Base-by-base conservation (phyloP, 495 filamentous ascomycete genomes). In the Melanomma pulvis-pyrius region DNA sequence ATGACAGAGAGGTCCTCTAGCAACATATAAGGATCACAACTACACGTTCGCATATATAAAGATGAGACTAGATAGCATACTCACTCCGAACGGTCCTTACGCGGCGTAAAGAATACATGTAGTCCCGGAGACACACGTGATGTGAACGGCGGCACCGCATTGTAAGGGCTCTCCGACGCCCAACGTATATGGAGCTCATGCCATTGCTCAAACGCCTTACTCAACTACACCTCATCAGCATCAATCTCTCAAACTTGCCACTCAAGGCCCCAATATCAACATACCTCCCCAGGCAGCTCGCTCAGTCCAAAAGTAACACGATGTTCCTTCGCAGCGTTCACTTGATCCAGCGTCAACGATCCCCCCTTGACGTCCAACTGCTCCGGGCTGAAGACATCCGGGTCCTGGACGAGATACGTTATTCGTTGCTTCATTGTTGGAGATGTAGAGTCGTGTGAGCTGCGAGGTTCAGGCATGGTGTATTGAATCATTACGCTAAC, bases 171-270 rank as follows among this genome's bases (percentile, higher is more conserved):
- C 5, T 83, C 77, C 24, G 84, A 86, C 17, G 87, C 83, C 90
- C 92, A 97, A 73, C 91, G 83, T 57, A 98, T 80, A 75, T 93
- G 90, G 32, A 97, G 77, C 73, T 92, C 89, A 68, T 89, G 87
- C 46, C 81, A 83, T 67, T 84, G 79, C 24, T 83, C 78, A n/a
- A 97, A 75, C n/a, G 88, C 77, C 17, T 80, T 66, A 68, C 79
- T 81, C 11, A 96, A 74, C 82, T 89, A 32, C 11, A 13, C 25
- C 2, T 1, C 9, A 41, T 50, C 7, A 58, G 56, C 28, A 19
- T 4, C 8, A 44, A 30, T 58, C 2, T 13, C 12, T 39, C 41
- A 48, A 48, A 24, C 21, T 6, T 28, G 25, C 6, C 4, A 15
- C 36, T 30, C 11, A 30, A 22, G 25, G 21, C 21, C 21, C 30